Evolutionary conservation across 2,329 filamentous ascomycete genomes (phyloP).

Genomic region (Corynespora cassiicola): DNA sequence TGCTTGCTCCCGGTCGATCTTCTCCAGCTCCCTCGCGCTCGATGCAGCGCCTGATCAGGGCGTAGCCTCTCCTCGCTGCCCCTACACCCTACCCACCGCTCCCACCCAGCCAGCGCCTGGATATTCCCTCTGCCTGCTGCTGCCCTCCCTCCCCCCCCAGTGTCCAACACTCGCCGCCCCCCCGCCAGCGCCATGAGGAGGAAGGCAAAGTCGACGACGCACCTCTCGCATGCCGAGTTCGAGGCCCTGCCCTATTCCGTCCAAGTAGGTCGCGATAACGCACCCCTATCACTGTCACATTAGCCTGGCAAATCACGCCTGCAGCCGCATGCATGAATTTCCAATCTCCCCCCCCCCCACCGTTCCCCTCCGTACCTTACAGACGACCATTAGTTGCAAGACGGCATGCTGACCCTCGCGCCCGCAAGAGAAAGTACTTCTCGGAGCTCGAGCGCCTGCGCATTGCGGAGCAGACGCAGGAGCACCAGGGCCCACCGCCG

Average conservation of each 20-base stretch:
- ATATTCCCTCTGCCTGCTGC: neutral
- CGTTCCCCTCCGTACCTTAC: constrained; percentile 38
- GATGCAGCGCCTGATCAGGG: too few relatives aligned
- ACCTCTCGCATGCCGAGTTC: constrained; percentile 48
- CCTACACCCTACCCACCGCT: too few relatives aligned
- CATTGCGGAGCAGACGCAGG: constrained; percentile 61
- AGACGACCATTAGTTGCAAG: constrained; percentile 18
- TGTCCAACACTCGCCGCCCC: constrained; percentile 2
- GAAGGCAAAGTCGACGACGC: constrained; percentile 29
- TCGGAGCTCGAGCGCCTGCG: constrained; percentile 74
- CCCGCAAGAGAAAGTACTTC: constrained; percentile 69
- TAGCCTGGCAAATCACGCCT: constrained; percentile 19
- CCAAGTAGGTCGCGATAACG: constrained; percentile 45
- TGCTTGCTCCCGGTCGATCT: too few relatives aligned
- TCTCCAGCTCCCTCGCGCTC: too few relatives aligned
- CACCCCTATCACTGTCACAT: constrained; percentile 26
- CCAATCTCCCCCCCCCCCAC: constrained; percentile 27
- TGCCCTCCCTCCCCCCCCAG: neutral
- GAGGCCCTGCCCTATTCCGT: constrained; percentile 50
- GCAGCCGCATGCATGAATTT: constrained; percentile 30
- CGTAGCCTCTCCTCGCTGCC: too few relatives aligned
- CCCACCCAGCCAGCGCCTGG: too few relatives aligned
- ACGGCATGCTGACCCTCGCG: constrained; percentile 31
- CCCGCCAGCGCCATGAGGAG: constrained; percentile 33
- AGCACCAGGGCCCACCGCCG: constrained; percentile 27